Evolutionary conservation across 257 asterid species (phyloP).

Genomic region (Solanum sejunctum): DNA sequence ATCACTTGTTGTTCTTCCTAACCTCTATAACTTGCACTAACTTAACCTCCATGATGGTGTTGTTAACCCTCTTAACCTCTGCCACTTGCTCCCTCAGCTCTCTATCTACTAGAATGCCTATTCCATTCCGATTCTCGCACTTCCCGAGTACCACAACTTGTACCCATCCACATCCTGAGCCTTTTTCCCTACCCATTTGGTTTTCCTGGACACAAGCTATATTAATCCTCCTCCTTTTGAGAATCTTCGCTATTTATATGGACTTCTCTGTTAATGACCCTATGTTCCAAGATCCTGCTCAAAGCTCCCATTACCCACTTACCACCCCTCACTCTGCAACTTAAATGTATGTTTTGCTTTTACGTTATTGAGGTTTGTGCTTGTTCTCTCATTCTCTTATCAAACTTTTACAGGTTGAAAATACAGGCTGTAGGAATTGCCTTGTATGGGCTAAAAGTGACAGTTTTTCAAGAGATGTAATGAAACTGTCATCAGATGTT

Average conservation of each 20-base stretch:
- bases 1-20: not conserved
- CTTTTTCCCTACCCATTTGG: not conserved
- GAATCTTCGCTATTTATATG: not conserved
- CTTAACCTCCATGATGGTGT: not conserved
- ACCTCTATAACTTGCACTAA: not conserved
- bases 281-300: not conserved
- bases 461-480: slow-evolving; percentile 66
- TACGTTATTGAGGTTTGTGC: not conserved
- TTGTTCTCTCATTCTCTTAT: not conserved
- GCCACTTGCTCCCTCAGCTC: not conserved
- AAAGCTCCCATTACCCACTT: not conserved
- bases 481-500: slow-evolving; percentile 40
- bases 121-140: not conserved
- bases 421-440: slow-evolving; percentile 60
- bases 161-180: not conserved
- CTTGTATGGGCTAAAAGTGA: slow-evolving; percentile 96
- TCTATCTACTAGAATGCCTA: not conserved
- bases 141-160: not conserved
- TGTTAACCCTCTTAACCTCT: not conserved
- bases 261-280: not conserved
- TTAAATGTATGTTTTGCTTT: not conserved
- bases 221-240: not conserved
- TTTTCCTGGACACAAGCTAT: not conserved
- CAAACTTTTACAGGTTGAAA: slow-evolving; percentile 48
- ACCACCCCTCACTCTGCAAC: not conserved